phyloP scores from a whole-genome alignment of 2,329 filamentous ascomycete species.

The Claviceps quebecensis region DNA sequence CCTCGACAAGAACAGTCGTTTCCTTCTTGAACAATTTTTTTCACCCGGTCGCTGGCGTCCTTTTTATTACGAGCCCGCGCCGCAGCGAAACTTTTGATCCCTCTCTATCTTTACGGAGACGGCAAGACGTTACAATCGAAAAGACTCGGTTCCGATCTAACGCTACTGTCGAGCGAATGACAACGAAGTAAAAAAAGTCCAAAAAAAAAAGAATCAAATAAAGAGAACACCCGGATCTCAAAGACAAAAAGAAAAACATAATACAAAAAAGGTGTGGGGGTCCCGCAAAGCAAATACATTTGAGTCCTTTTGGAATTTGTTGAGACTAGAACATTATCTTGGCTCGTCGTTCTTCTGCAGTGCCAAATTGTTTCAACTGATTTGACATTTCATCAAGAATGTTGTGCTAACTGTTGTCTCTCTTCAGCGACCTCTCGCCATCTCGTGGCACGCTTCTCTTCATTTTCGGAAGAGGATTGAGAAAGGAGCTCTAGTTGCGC shows the following conservation, averaged over 20 bases:
- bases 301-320: neutral
- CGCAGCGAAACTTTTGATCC: constrained; percentile 16
- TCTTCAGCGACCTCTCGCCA: neutral
- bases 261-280: constrained; percentile 1
- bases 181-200: neutral
- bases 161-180: neutral
- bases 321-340: neutral
- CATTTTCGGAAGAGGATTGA: neutral
- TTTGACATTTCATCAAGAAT: neutral
- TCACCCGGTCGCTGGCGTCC: constrained; percentile 43
- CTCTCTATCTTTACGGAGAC: neutral
- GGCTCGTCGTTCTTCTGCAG: neutral
- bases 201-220: neutral
- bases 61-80: constrained; percentile 20
- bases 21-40: constrained; percentile 14
- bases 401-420: neutral
- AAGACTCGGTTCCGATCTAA: neutral
- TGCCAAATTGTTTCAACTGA: neutral
- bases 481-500: neutral
- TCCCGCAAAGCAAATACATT: neutral
- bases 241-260: neutral
- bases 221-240: neutral
- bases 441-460: neutral
- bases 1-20: constrained; percentile 25
- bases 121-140: neutral